Evolutionary conservation across 495 filamentous ascomycete species (phyloP).

Genomic region (Penicillium flavigenum): DNA sequence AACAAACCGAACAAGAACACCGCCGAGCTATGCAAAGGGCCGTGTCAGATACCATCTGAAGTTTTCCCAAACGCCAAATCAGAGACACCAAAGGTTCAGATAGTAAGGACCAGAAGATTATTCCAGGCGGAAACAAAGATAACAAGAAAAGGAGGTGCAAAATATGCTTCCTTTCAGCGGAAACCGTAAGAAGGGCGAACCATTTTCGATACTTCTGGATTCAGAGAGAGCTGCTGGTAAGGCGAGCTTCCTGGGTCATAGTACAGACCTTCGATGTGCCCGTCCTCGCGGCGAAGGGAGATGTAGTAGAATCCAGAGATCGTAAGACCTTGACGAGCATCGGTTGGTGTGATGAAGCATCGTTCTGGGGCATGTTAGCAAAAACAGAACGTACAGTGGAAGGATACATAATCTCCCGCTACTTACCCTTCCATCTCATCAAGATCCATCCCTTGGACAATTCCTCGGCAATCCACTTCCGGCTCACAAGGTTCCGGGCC

Average conservation of each 20-base stretch:
- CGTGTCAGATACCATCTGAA: slow-evolving; percentile 12
- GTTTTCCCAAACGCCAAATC: slow-evolving; percentile 14
- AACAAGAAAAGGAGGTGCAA: slow-evolving; percentile 6
- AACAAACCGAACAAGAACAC: slow-evolving; percentile 15
- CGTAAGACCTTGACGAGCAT: slow-evolving; percentile 60
- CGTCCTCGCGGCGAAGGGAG: slow-evolving; percentile 58
- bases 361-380: slow-evolving; percentile 49
- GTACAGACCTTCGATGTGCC: slow-evolving; percentile 67
- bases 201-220: slow-evolving; percentile 48
- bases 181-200: slow-evolving; percentile 42
- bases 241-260: slow-evolving; percentile 71
- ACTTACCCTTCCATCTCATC: slow-evolving; percentile 75
- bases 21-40: slow-evolving; percentile 28
- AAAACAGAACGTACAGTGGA: not conserved
- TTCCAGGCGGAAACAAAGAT: slow-evolving; percentile 10
- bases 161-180: slow-evolving; percentile 27
- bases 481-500: slow-evolving; percentile 57
- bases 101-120: slow-evolving; percentile 6
- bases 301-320: slow-evolving; percentile 79
- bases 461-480: slow-evolving; percentile 52
- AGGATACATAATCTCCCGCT: not conserved
- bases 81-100: not conserved
- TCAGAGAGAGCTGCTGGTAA: slow-evolving; percentile 65
- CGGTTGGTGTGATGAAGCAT: slow-evolving; percentile 66
- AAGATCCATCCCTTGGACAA: slow-evolving; percentile 63